phyloP scores from a whole-genome alignment of 768 basidiomycete species.

The Kwoniella bestiolae region DNA sequence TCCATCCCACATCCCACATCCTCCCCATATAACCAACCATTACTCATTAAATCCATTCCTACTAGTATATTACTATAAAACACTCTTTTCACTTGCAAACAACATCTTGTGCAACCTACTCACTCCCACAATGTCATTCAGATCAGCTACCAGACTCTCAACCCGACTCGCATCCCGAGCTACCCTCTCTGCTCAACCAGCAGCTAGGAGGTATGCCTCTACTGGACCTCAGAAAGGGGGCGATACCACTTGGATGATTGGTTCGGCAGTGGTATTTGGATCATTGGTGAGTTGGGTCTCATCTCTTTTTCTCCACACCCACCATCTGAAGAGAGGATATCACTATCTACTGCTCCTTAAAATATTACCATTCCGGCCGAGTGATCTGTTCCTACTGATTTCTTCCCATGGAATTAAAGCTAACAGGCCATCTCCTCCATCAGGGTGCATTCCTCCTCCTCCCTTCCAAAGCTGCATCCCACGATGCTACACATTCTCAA shows the following conservation, averaged over 20 bases:
- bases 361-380: too few relatives aligned
- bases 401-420: neutral
- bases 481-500: slow-evolving; percentile 12
- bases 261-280: slow-evolving; percentile 27
- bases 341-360: too few relatives aligned
- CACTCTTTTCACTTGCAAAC: too few relatives aligned
- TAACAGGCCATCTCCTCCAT: neutral
- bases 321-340: too few relatives aligned
- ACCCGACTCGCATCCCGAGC: slow-evolving; percentile 14
- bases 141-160: slow-evolving; percentile 24
- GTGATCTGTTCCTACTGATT: neutral
- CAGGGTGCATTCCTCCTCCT: slow-evolving; percentile 21
- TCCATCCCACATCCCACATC: neutral
- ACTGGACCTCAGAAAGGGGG: slow-evolving; percentile 6
- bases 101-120: neutral
- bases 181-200: neutral
- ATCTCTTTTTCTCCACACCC: too few relatives aligned
- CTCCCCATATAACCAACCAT: too few relatives aligned
- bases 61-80: neutral
- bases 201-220: slow-evolving; percentile 23
- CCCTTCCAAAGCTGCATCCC: slow-evolving; percentile 19
- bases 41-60: neutral
- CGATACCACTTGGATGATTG: slow-evolving; percentile 29
- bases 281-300: slow-evolving; percentile 18
- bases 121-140: slow-evolving; percentile 23